Evolutionary conservation across 2,329 filamentous ascomycete genomes (phyloP), one percentile per base, ranked within the genome.

Genomic region (Pleomassaria siparia): DNA sequence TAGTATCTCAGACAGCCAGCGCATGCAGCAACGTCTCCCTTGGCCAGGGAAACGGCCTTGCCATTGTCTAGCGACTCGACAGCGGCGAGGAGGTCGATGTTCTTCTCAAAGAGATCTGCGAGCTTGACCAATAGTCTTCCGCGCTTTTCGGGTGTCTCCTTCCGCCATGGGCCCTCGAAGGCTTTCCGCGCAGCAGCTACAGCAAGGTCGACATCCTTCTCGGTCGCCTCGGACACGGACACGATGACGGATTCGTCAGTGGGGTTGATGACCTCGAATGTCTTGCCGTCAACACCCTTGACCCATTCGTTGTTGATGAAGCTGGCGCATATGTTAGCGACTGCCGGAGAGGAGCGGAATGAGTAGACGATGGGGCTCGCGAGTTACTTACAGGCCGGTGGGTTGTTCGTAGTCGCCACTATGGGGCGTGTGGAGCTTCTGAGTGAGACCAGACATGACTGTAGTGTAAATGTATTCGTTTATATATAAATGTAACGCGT

Each of bases 271-370:
- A 91, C 88, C 76, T 96, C 90, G 68, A 96, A 94, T 59, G 86
- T 91, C 82, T 89, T 87, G 77, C 91, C 91, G 63, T 95, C 89
- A 55, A 87, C 85, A 70, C 84, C 80, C 73, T 87, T 84, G 56
- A 95, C 83, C 76, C 86, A 96, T 75, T 96, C 87, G 74, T 92
- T 91, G 82, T 94, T 91, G 82, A 95, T 94, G 81, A 89, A 94
- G 52, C 87, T 89, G 64, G 16, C 6, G 7, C 7, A 28, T 35
- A 30, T 41, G 56, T 70, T 46, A 62, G 53, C 36, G 25, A 30
- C 28, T 44, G 15, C 13, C n/a, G n/a, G n/a, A n/a, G n/a, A n/a
- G n/a, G n/a, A n/a, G n/a, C n/a, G n/a, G n/a, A n/a, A n/a, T n/a
- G n/a, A n/a, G n/a, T n/a, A n/a, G n/a, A n/a, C n/a, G 39, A 20